phyloP scores from a whole-genome alignment of 1,284 basidiomycete species.

The Ustilago sp. region DNA sequence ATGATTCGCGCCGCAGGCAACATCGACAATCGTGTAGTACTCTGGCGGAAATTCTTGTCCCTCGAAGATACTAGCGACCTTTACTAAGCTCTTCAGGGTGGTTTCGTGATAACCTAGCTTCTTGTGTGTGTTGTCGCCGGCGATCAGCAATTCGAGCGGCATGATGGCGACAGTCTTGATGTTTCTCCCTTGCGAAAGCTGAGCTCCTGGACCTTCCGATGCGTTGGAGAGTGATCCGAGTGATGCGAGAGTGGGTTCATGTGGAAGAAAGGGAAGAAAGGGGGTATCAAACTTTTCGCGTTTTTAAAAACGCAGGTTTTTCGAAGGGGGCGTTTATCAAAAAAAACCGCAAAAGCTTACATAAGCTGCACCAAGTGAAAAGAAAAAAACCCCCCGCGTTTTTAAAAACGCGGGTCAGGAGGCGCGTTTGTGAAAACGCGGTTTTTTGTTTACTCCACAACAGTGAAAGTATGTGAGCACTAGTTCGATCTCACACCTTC shows the following conservation, averaged over 20 bases:
- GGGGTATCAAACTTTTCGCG: too few species aligned
- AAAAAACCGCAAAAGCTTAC: too few species aligned
- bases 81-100: conserved; percentile 21
- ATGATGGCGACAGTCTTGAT: conserved; percentile 8
- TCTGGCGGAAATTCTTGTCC: conserved; percentile 21
- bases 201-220: background rate
- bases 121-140: conserved; percentile 50
- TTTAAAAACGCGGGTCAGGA: too few species aligned
- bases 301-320: too few species aligned
- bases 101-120: conserved; percentile 31
- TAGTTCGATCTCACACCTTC: too few species aligned
- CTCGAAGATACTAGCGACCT: conserved; percentile 16
- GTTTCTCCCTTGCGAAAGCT: background rate
- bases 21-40: conserved; percentile 7
- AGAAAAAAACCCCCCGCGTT: too few species aligned
- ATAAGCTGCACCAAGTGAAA: too few species aligned
- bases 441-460: too few species aligned
- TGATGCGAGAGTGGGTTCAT: background rate
- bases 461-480: too few species aligned
- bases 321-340: too few species aligned
- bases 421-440: too few species aligned
- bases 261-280: too few species aligned
- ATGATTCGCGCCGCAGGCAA: conserved; percentile 50
- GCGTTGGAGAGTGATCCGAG: background rate
- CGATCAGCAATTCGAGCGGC: conserved; percentile 29